Evolutionary conservation across 139 green algal genomes (phyloP), one percentile per base, ranked within the genome.

Genomic region (Ettlia oleoabundans): DNA sequence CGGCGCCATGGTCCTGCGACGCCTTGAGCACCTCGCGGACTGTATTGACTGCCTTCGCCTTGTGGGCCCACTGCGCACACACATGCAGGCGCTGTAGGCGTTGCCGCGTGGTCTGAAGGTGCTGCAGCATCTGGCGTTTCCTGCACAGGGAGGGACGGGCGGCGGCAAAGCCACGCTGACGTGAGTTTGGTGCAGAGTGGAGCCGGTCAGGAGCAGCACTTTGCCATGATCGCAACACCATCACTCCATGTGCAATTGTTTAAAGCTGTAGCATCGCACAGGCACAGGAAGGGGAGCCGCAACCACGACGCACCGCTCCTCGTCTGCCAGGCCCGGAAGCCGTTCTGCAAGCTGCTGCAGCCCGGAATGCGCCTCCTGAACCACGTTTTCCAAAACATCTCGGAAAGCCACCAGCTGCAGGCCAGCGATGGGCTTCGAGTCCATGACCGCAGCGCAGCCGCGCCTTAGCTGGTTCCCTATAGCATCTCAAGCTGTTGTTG

Each of bases 1-100:
- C 73, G 19, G 53, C 53, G 26, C 73, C 58, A 26, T 80, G 73
- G 73, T 80, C 73, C 53, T 68, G 67, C 38, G 32, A 70, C 4
- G 51, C 73, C 26, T 64, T 73, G 2, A 66, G 37, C 47, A 68
- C 41, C 35, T 62, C 33, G 62, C 32, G 74, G 85, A 61, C 89
- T 21, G 35, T 89, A 66, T n/a, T 85, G 61, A 70, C 69, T 24
- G 70, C 78, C 53, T 41, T 52, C 30, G 91, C 88, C 85, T 93
- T 88, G 67, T 85, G 58, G 35, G 69, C 80, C 90, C 90, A 93
- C 32, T 87, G 76, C 5, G 81, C 42, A 37, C 91, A 37, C 43
- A 93, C 86, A 7, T 89, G 82, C 26, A 93, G 85, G 38, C 90
- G 84, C 58, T 91, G 79, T 38, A 93, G 76, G 30, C 66, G 85